Conservation (phyloP, 164 flowering plant species). For the Echeveria elegans region DNA sequence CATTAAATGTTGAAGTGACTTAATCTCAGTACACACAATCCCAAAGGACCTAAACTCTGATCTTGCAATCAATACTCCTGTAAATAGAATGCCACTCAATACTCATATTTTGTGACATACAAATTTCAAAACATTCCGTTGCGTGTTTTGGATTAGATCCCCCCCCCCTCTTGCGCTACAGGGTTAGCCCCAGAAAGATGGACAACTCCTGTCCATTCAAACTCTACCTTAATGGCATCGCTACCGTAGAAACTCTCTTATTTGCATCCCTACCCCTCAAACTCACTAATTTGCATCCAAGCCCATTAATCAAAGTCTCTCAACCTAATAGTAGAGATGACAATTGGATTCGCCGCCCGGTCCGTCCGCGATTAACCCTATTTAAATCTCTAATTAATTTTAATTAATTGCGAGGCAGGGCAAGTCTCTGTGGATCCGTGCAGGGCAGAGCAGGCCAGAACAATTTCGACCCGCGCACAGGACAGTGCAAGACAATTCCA, state of each 20-base stretch:
- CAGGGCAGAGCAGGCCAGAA: too few species aligned
- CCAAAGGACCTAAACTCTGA: not conserved
- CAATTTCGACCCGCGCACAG: too few species aligned
- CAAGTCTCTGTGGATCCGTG: too few species aligned
- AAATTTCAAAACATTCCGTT: not conserved
- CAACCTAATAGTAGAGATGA: too few species aligned
- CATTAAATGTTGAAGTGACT: not conserved
- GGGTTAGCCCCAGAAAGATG: not conserved
- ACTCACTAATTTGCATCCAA: not conserved
- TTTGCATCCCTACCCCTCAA: not conserved
- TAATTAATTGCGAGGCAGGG: too few species aligned
- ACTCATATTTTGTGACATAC: not conserved
- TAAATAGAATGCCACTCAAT: too few species aligned
- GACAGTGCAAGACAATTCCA: too few species aligned
- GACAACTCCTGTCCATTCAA: conserved; percentile 5
- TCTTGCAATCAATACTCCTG: not conserved
- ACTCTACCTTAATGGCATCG: not conserved
- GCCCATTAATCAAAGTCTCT: not conserved
- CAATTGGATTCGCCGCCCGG: too few species aligned
- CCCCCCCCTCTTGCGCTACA: conserved; percentile 10
- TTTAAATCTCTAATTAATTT: too few species aligned
- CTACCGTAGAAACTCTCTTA: not conserved
- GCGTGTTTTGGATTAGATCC: conserved; percentile 1
- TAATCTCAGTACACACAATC: not conserved
- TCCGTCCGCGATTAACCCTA: too few species aligned